Conservation (phyloP, 2,329 filamentous ascomycete genomes). For the Xylariaceae sp. region DNA sequence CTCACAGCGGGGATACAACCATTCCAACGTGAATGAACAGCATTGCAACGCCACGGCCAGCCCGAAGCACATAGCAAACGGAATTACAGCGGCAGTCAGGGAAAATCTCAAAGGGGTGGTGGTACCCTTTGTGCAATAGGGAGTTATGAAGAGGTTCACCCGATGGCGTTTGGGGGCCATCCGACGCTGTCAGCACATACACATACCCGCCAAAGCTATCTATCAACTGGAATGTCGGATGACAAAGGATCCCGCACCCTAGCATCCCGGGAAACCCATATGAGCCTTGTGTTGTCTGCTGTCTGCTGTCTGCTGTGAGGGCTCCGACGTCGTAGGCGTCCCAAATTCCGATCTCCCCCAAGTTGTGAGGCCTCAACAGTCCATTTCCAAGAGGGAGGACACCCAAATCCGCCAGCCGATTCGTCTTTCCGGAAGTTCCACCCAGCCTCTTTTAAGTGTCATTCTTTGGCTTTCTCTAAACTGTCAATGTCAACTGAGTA, state of each 20-base stretch:
- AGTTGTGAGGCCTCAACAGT: too few relatives aligned
- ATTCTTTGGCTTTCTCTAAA: too few relatives aligned
- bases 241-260: not conserved
- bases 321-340: too few relatives aligned
- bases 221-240: not conserved
- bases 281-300: too few relatives aligned
- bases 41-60: constrained; percentile 4
- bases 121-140: not conserved
- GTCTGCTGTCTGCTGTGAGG: too few relatives aligned
- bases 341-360: too few relatives aligned
- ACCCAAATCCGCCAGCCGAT: too few relatives aligned
- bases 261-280: not conserved
- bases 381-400: too few relatives aligned
- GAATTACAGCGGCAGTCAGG: too few relatives aligned
- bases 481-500: too few relatives aligned
- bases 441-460: too few relatives aligned
- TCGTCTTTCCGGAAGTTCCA: too few relatives aligned
- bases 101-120: not conserved
- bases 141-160: not conserved
- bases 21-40: constrained; percentile 1
- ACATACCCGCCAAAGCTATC: not conserved
- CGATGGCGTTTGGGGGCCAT: not conserved
- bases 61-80: not conserved
- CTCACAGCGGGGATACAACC: not conserved
- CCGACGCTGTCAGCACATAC: not conserved